Conservation (phyloP, 2,329 filamentous ascomycete genomes). For the Plectosphaerella sp. region DNA sequence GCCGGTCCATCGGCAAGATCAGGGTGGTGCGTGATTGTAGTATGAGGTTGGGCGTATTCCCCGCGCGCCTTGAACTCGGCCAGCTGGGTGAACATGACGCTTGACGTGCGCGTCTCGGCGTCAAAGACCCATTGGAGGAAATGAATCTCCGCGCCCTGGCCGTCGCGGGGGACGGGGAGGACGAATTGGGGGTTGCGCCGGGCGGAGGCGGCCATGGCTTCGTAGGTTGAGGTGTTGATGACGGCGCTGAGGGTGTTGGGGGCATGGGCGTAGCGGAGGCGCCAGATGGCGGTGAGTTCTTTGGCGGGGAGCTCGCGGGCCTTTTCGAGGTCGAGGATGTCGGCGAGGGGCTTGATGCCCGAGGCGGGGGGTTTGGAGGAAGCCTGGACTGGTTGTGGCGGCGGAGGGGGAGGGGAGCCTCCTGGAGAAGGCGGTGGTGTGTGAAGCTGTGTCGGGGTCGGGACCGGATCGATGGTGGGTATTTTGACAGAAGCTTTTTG, state of each 20-base stretch:
- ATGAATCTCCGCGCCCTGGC: conserved; percentile 81
- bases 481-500: conserved; percentile 58
- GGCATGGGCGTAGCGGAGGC: conserved; percentile 73
- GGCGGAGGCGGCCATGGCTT: conserved; percentile 66
- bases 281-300: conserved; percentile 87
- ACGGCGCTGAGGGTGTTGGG: conserved; percentile 77
- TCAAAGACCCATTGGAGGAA: conserved; percentile 97
- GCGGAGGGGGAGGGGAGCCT: conserved; percentile 6
- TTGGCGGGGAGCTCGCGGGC: conserved; percentile 65
- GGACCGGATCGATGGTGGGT: conserved; percentile 22
- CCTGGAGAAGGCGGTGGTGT: conserved; percentile 17
- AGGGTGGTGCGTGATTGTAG: conserved; percentile 85
- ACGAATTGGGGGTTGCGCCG: conserved; percentile 82
- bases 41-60: conserved; percentile 87
- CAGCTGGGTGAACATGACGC: conserved; percentile 88
- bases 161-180: conserved; percentile 71
- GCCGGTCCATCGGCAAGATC: conserved; percentile 66
- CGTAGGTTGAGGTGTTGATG: conserved; percentile 71
- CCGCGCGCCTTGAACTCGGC: conserved; percentile 90
- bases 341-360: conserved; percentile 40
- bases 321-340: conserved; percentile 74
- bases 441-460: conserved; percentile 20
- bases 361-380: conserved; percentile 20
- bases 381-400: conserved; percentile 19
- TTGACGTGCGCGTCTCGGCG: conserved; percentile 54